Base-by-base conservation (phyloP, 2,329 filamentous ascomycete species). In the Beauveria australis region DNA sequence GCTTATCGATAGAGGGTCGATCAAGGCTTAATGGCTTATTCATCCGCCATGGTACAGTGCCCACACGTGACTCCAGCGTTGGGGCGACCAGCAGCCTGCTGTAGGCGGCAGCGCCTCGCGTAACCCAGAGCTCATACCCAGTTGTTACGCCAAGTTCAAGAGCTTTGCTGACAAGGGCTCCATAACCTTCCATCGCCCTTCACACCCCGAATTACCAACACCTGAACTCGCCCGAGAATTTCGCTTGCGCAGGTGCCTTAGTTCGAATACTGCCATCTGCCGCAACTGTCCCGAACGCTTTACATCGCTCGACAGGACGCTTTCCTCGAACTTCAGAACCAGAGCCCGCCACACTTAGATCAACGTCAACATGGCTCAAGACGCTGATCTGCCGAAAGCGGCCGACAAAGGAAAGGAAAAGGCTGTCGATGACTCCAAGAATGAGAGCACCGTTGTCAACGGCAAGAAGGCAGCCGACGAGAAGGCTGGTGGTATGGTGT, bases 331-430 rank as follows among this genome's bases (percentile, higher is more conserved):
- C 52, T 43, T 55, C 51, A 51, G 22, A 22, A 49, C 52, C 26
- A 49, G 26, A 55, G 58, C 61, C 65, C 55, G 59, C 64, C 66
- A 64, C 66, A 65, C 63, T 64, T 62, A 57, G 46, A 51, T 68
- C 69, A 67, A 71, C 72, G 68, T 73, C 75, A 81, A 76, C 78
- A 96, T 97, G 94, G 92, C 92, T 79, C 90, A 96, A 82, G 91
- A 95, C 78, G 91, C 88, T 79, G 90, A 96, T 78, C 84, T 88
- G 81, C 83, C 89, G 75, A 90, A 89, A 77, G 80, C 88, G 74
- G 83, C 86, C 74, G 91, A 96, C 78, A 97, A 97, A 84, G 92
- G 92, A 78, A 99, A 99, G 82, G 93, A 86, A 73, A 99, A 97
- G 81, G 91, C 88, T 65, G 81, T 87, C 64, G 87, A 91, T 62